phyloP scores from a whole-genome alignment of 2,329 filamentous ascomycete genomes.

The Colletotrichum agaves region DNA sequence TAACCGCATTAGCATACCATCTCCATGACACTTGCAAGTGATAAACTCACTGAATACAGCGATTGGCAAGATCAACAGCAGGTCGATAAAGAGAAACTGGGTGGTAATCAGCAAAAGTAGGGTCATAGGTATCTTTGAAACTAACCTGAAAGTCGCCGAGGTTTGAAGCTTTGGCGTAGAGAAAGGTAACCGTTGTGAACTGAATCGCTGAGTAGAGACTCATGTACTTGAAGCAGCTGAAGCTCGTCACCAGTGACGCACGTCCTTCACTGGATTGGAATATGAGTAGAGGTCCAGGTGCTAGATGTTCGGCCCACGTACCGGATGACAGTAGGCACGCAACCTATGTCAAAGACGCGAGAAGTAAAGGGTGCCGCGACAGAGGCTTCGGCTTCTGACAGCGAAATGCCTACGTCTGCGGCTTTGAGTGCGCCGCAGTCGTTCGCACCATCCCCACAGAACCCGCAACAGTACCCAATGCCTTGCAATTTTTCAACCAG shows the following conservation, averaged over 20 bases:
- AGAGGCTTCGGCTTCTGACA: conserved; percentile 96
- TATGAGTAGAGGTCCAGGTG: background rate
- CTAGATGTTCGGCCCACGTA: conserved; percentile 49
- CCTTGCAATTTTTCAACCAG: conserved; percentile 96
- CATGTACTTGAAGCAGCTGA: conserved; percentile 99
- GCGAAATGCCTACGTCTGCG: conserved; percentile 95
- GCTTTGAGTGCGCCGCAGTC: conserved; percentile 97
- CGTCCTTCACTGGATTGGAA: conserved; percentile 76
- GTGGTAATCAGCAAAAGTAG: background rate
- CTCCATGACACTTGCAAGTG: background rate
- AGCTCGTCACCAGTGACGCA: conserved; percentile 95
- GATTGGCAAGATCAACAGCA: conserved; percentile 91
- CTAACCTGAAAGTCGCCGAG: conserved; percentile 90
- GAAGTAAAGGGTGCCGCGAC: conserved; percentile 99
- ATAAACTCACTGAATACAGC: conserved; percentile 83
- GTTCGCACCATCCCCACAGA: conserved; percentile 97
- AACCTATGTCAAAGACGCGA: conserved; percentile 94
- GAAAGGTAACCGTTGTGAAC: conserved; percentile 95
- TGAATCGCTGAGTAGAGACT: conserved; percentile 99
- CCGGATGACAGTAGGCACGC: conserved; percentile 91
- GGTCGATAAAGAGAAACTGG: conserved; percentile 91
- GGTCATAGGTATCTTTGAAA: background rate
- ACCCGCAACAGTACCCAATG: conserved; percentile 94
- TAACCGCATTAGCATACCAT: background rate
- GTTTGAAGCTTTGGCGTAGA: conserved; percentile 94